Evolutionary conservation across 1,139 yeast genomes (phyloP).

Genomic region (Debaryomycetaceae sp.): DNA sequence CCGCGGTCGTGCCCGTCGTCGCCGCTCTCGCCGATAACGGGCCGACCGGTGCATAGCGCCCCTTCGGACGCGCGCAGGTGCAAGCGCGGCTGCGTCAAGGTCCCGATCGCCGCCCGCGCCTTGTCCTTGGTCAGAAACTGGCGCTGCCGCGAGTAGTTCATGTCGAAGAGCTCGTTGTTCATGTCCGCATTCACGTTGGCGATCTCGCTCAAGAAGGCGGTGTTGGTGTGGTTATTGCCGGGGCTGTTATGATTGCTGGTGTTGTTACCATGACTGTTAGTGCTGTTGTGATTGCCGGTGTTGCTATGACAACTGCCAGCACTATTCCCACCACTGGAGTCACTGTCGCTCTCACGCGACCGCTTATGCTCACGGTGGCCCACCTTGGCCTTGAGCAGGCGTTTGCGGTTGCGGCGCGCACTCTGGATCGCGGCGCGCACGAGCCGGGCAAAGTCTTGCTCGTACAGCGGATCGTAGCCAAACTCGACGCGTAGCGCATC

Average conservation of each 20-base stretch:
- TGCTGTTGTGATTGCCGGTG: not conserved
- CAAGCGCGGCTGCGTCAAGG: conserved; percentile 25
- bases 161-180: conserved; percentile 22
- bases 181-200: conserved; percentile 24
- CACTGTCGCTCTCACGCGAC: conserved; percentile 1
- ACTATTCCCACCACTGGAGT: too few species aligned
- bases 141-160: conserved; percentile 23
- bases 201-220: conserved; percentile 25
- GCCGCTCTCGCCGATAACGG: too few species aligned
- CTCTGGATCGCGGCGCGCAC: conserved; percentile 88
- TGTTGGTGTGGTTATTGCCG: too few species aligned
- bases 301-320: too few species aligned
- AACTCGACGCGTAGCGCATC: conserved; percentile 66
- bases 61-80: not conserved
- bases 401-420: conserved; percentile 34
- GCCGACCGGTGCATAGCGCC: too few species aligned
- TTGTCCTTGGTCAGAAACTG: conserved; percentile 22
- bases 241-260: not conserved
- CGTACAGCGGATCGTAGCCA: conserved; percentile 45
- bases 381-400: conserved; percentile 22
- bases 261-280: conserved; percentile 2
- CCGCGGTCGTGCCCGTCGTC: conserved; percentile 1
- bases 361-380: conserved; percentile 1
- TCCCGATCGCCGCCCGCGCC: conserved; percentile 27
- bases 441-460: conserved; percentile 72